Evolutionary conservation across 1,284 basidiomycete genomes (phyloP), one percentile per base, ranked within the genome.

Genomic region (Apiotrichum laibachii): DNA sequence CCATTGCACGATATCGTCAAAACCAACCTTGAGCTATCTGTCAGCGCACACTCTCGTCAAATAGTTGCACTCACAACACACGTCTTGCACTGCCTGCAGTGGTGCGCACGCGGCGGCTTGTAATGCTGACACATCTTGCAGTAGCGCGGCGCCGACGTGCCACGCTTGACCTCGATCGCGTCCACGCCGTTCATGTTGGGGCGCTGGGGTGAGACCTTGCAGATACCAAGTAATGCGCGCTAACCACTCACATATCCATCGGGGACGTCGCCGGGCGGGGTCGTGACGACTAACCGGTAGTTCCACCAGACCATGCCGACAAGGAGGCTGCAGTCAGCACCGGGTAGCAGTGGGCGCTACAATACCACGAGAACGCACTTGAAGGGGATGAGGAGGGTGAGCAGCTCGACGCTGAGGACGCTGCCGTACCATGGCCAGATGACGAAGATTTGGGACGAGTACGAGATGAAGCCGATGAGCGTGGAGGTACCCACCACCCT

Each of bases 351-450:
- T 6, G 2, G 33, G 8, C 8, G 31, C 18, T 22, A 16, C n/a
- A 6, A 13, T 16, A 4, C n/a, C n/a, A n/a, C n/a, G n/a, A n/a
- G n/a, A 44, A 78, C 88, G 70, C 72, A 92, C 90, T 97, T 95
- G 87, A 96, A 95, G 1, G 92, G 92, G 1, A 85, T 67, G 12
- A 97, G 83, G 8, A 94, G 81, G 37, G 78, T 79, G 40, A 92
- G 67, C 33, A 95, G 84, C 61, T 90, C 86, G 22, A 88, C 76
- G 9, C 88, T 88, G 61, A 88, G 65, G 51, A 77, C 85, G 39
- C 82, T 75, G 47, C 89, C 88, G 69, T 92, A 92, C 89, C 89
- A 93, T 43, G 92, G 92, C 88, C 89, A 90, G 75, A 94, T 85
- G 64, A 96, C 82, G 76, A 89, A 93, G 70, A 93, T 84, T 76